phyloP scores from a whole-genome alignment of 108 stramenopile genomes.

The Conticribra weissflogii region DNA sequence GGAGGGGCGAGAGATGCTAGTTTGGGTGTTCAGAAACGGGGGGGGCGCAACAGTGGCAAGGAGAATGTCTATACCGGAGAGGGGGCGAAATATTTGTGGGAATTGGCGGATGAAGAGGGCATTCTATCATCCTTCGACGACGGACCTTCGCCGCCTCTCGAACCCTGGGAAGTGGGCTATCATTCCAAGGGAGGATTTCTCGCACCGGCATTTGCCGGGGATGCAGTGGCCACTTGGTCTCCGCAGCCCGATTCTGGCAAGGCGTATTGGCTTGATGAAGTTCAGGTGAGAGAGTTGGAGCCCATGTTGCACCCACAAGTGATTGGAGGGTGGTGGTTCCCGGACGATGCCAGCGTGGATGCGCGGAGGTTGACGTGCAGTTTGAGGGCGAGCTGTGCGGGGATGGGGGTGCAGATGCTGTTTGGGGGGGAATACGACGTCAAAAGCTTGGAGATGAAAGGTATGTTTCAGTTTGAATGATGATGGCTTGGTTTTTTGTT shows the following conservation, averaged over 20 bases:
- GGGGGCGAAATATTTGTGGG: conserved; percentile 57
- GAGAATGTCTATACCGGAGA: conserved; percentile 22
- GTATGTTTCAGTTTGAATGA: not conserved
- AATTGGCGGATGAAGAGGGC: conserved; percentile 15
- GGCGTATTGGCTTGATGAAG: conserved; percentile 83
- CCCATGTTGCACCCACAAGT: conserved; percentile 76
- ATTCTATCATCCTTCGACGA: conserved; percentile 8
- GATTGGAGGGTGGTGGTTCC: conserved; percentile 96
- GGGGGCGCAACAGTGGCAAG: not conserved
- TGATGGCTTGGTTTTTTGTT: not conserved
- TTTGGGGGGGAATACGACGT: conserved; percentile 68
- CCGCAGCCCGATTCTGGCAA: conserved; percentile 68
- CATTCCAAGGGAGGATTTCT: conserved; percentile 89
- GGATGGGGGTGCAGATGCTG: conserved; percentile 84
- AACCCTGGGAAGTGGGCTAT: conserved; percentile 79
- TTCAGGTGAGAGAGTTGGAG: conserved; percentile 86
- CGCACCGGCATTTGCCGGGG: conserved; percentile 92
- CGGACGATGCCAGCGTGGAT: conserved; percentile 93
- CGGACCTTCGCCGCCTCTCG: conserved; percentile 16
- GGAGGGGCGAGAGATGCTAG: conserved; percentile 64
- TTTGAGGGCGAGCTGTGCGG: conserved; percentile 77
- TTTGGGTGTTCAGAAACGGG: not conserved
- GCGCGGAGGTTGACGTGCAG: conserved; percentile 74
- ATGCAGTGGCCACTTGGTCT: conserved; percentile 84
- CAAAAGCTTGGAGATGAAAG: conserved; percentile 53